phyloP scores from a whole-genome alignment of 192 early-diverging fungal species.

The Backusella morwellensis region DNA sequence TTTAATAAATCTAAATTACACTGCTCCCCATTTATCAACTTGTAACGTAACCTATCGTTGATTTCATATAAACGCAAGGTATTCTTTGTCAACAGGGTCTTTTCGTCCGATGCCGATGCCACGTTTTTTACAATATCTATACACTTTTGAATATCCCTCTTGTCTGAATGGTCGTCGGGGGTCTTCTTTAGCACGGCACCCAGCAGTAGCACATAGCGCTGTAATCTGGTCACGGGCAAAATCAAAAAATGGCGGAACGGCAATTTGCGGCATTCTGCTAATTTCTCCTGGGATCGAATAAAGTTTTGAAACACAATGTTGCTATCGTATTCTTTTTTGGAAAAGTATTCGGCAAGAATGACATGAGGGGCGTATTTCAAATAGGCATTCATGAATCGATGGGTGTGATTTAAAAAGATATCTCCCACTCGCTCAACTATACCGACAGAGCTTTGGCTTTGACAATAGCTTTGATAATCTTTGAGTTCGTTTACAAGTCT shows the following conservation, averaged over 20 bases:
- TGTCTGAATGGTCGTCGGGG: slow-evolving; percentile 76
- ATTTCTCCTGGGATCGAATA: slow-evolving; percentile 52
- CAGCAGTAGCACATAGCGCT: slow-evolving; percentile 83
- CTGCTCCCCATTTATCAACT: background rate
- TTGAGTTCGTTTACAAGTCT: slow-evolving; percentile 51
- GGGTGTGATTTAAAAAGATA: slow-evolving; percentile 66
- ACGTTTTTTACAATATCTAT: slow-evolving; percentile 16
- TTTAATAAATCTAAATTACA: slow-evolving; percentile 74
- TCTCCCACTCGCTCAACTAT: slow-evolving; percentile 84
- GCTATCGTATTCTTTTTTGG: slow-evolving; percentile 63
- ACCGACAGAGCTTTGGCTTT: slow-evolving; percentile 59
- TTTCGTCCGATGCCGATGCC: slow-evolving; percentile 18
- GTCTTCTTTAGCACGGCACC: slow-evolving; percentile 80
- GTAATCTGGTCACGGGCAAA: slow-evolving; percentile 82
- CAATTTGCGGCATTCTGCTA: slow-evolving; percentile 20
- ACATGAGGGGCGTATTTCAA: slow-evolving; percentile 80
- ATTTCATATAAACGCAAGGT: slow-evolving; percentile 27
- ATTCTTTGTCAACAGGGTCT: slow-evolving; percentile 10
- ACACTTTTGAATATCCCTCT: slow-evolving; percentile 49
- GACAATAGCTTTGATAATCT: slow-evolving; percentile 50
- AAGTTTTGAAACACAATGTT: slow-evolving; percentile 76
- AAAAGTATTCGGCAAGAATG: slow-evolving; percentile 66
- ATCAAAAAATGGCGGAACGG: slow-evolving; percentile 51
- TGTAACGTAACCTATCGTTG: slow-evolving; percentile 26
- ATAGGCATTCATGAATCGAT: slow-evolving; percentile 66